These are phyloP conservation scores for Rhizoctonia solani DNA, from an alignment of 1,284 basidiomycete species.

Conservation along the genomic window DNA sequence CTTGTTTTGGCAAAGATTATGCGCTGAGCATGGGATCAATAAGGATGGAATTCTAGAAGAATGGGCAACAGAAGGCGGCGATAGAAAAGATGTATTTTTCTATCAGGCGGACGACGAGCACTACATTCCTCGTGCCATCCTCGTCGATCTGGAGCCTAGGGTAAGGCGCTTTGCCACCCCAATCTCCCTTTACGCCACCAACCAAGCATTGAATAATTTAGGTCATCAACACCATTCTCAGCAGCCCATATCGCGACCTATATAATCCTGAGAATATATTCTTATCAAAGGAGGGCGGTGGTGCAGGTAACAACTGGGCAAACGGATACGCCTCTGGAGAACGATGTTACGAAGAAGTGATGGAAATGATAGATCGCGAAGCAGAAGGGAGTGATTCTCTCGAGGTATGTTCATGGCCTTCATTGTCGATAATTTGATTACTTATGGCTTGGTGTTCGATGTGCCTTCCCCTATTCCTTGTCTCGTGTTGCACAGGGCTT, in stretches of 20 bases:
- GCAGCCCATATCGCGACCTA: slow-evolving; percentile 88
- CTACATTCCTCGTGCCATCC: slow-evolving; percentile 95
- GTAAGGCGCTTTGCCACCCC: slow-evolving; percentile 54
- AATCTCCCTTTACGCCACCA: not conserved
- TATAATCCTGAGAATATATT: slow-evolving; percentile 99
- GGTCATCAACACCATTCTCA: slow-evolving; percentile 96
- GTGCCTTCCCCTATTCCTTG: not conserved
- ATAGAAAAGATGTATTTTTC: slow-evolving; percentile 99
- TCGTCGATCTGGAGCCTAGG: slow-evolving; percentile 97
- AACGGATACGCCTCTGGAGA: slow-evolving; percentile 92
- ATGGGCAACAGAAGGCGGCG: slow-evolving; percentile 91
- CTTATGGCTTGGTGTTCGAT: not conserved
- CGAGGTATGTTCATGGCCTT: slow-evolving; percentile 65
- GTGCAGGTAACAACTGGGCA: slow-evolving; percentile 99
- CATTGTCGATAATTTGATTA: not conserved
- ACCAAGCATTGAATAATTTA: slow-evolving; percentile 45
- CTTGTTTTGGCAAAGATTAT: slow-evolving; percentile 94
- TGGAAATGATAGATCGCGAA: slow-evolving; percentile 99
- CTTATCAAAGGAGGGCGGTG: slow-evolving; percentile 92
- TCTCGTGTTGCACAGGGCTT: slow-evolving; percentile 78
- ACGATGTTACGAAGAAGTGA: slow-evolving; percentile 92
- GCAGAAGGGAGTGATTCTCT: slow-evolving; percentile 98
- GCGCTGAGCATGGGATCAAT: slow-evolving; percentile 94
- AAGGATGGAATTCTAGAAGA: slow-evolving; percentile 92
- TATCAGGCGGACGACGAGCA: slow-evolving; percentile 99